Conservation (phyloP, 305 asterid species). For the Fraxinus paxiana region DNA sequence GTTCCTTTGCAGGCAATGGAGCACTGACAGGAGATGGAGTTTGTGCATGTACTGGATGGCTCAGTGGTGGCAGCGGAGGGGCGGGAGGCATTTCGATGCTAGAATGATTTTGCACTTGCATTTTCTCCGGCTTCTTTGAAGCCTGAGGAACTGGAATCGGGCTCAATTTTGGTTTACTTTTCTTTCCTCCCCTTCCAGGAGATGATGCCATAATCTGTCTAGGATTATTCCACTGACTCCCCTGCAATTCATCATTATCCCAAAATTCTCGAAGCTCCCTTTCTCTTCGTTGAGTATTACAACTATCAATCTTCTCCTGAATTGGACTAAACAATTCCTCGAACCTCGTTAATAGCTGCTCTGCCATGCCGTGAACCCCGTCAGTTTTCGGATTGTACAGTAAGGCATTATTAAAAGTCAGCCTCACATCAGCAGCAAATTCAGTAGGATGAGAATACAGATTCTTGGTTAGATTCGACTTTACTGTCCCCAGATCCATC, state of each 20-base stretch:
- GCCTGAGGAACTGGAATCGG: slow-evolving; percentile 35
- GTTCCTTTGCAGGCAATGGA: slow-evolving; percentile 37
- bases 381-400: slow-evolving; percentile 83
- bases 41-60: slow-evolving; percentile 19
- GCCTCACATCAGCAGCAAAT: slow-evolving; percentile 73
- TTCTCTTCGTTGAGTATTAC: slow-evolving; percentile 26
- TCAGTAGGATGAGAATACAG: slow-evolving; percentile 53
- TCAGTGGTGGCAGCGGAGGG: slow-evolving; percentile 29
- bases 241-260: slow-evolving; percentile 44
- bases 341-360: slow-evolving; percentile 46
- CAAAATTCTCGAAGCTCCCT: slow-evolving; percentile 25
- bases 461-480: slow-evolving; percentile 51
- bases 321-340: slow-evolving; percentile 74
- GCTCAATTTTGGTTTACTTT: slow-evolving; percentile 35
- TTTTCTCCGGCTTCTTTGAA: slow-evolving; percentile 48
- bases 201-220: slow-evolving; percentile 29
- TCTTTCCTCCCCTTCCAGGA: slow-evolving; percentile 42
- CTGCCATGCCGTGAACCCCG: slow-evolving; percentile 64
- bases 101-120: slow-evolving; percentile 56
- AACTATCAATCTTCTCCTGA: slow-evolving; percentile 42
- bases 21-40: slow-evolving; percentile 57
- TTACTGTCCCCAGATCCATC: slow-evolving; percentile 93
- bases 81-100: slow-evolving; percentile 64
- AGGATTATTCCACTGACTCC: slow-evolving; percentile 62
- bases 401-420: slow-evolving; percentile 84